Evolutionary conservation across 2,329 filamentous ascomycete genomes (phyloP), one percentile per base, ranked within the genome.

Genomic region (Talaromyces sp.): DNA sequence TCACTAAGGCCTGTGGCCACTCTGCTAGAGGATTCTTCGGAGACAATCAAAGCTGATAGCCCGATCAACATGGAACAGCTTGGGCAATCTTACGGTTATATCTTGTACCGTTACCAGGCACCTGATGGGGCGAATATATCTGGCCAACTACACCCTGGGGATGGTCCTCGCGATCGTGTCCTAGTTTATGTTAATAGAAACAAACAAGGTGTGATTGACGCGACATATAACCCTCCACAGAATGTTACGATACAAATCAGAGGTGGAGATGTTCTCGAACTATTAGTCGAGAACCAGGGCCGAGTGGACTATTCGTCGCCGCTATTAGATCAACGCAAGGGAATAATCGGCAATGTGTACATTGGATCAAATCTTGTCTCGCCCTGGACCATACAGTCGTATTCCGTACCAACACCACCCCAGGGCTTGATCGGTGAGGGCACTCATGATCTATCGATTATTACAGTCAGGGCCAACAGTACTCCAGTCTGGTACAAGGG

Each of bases 211-310:
- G 79, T 84, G 4, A 79, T 84, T 34, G 83, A 85, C 66, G 80
- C 75, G 68, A 78, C 76, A 19, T 84, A 84, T 68, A 67, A 71
- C 47, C 67, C 70, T 10, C 81, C 82, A 0, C 70, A 71, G 1
- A 75, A 72, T 3, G 76, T 84, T 13, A 75, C 65, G 0, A 59
- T 84, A 1, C 65, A 70, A 0, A 71, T 85, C 7, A 68, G 72
- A 22, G 53, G 60, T 1, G 80, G 80, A 5, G 81, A 83, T 67
- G 75, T 69, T 27, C 67, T 84, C 5, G 74, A 78, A 64, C 75
- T 84, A 0, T 70, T 84, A 3, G 78, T 84, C 1, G 83, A 85
- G 70, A 85, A 84, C 59, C 75, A 85, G n/a, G 83, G 82, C 1
- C 77, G 83, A 2, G 80, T 84, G 1, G 79, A 84, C 67, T 83